Base-by-base conservation (phyloP, 305 asterid genomes). In the Striga hermonthica region DNA sequence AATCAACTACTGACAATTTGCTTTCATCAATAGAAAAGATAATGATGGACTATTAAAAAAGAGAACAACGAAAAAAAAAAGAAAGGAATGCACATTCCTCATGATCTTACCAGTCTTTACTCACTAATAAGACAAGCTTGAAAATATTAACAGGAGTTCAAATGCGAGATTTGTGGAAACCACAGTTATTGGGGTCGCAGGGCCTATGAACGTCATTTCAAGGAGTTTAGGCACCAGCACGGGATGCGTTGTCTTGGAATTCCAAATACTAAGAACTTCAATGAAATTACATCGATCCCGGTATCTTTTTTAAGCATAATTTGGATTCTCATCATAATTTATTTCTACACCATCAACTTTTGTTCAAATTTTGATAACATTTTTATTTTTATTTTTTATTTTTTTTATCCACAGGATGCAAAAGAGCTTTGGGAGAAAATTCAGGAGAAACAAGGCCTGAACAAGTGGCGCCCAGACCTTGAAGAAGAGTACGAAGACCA, bases 181-280 rank as follows among this genome's bases (percentile, higher is more conserved):
- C 89, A 91, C 66, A 94, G 99, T 80, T 91, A 94, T 66, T 91
- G 99, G 98, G 97, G 98, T 37, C 96, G 99, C 67, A 83, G 99
- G 82, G 99, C 98, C 62, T 94, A 91, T 41, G 99, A 94, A 77
- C 87, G 99, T 73, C 99, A 94, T 78, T 94, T 94, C 80, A 94
- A 94, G 86, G 98, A 94, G 78, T 91, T 88, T 90, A 84, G 97
- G 54, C 99, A 92, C 81, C 98, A 89, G 75, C 93, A 92, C 62
- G 98, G 97, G 48, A 92, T 89, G 98, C 82, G 98, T 60, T 89
- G 97, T 66, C 95, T 89, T 68, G 94, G 97, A 65, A 92, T 92
- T 68, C 98, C 97, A 6, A 92, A 92, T 75, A 89, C 97, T 39
- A 92, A 89, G 75, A 92, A 87, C 80, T 92, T 92, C 64, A 92